Percentiles rank a stretch among this genome's conserved stretches.
phyloP scores from a whole-genome alignment of 2,329 filamentous ascomycete species.

The Trichophyton equinum region DNA sequence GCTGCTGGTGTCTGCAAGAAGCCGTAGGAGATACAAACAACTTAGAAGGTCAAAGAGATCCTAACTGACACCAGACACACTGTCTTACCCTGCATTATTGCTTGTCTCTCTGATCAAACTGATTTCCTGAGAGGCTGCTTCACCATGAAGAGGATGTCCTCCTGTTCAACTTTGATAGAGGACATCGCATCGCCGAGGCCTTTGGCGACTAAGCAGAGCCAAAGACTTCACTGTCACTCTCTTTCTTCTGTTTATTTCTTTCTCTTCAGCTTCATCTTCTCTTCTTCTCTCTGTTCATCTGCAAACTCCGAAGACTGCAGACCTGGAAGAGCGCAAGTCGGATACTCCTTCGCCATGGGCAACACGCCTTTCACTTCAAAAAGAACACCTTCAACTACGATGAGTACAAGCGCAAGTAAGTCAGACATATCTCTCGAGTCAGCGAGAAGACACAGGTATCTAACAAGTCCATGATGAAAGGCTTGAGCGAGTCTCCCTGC shows the following conservation, averaged over 20 bases:
- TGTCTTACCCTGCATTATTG: neutral
- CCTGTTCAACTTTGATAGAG: neutral
- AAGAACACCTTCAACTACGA: neutral
- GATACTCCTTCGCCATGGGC: neutral
- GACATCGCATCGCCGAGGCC: too few species aligned
- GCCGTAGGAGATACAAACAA: neutral
- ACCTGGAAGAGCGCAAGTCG: neutral
- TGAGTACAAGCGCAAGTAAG: neutral
- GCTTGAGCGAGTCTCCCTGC: neutral
- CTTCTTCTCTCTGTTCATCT: neutral
- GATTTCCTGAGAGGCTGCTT: neutral
- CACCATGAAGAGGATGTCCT: neutral
- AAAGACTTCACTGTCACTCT: neutral
- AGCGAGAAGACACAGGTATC: neutral
- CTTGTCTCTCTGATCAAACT: neutral
- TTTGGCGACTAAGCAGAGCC: neutral
- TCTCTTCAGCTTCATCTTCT: neutral
- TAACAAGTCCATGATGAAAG: neutral
- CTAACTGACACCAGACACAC: neutral
- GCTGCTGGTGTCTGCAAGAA: neutral
- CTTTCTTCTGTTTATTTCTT: neutral
- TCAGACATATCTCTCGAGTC: neutral
- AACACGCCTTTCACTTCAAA: neutral
- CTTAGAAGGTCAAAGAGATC: neutral
- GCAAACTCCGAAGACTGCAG: neutral